Evolutionary conservation across 176 grass and related monocot genomes (phyloP), one percentile per base, ranked within the genome.

Genomic region (Cymbopogon citratus): DNA sequence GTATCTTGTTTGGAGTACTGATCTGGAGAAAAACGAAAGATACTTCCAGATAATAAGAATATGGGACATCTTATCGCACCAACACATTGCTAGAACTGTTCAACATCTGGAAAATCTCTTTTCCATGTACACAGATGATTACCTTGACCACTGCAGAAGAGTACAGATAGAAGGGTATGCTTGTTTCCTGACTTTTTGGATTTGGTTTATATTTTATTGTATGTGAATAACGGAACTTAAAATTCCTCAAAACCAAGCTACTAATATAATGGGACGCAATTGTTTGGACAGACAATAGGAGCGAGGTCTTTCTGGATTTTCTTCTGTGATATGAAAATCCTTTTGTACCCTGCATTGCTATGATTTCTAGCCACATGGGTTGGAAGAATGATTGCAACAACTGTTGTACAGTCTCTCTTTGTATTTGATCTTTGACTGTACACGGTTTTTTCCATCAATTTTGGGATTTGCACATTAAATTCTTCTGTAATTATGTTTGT

Each of bases 1-100:
- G 49, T 81, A 83, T 86, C 79, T 97, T 81, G 69, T 97, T 80
- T 97, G 94, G 91, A 94, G 91, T 72, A 86, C 67, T 69, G 94
- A 97, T 70, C 18, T 97, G 26, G 78, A 85, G 60, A 94, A 87
- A 54, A 82, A 88, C 12, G 82, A 88, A 48, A 89, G 70, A 19
- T 97, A 87, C 79, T 69, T 79, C 5, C 94, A 97, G 49, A 90
- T 92, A 59, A 85, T 97, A 52, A 97, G 87, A 80, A 79, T 97
- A 38, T 97, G 91, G 94, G 85, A 94, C 45, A 4, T 97, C n/a
- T 31, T 90, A 13, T 84, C 89, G 12, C 75, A 86, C 29, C 75
- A 78, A 41, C 69, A 92, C 25, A 60, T 94, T 67, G 85, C 76
- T 73, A 87, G 81, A 84, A 75, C 85, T 23, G 18, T 97, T 16